Evolutionary conservation across 2,329 filamentous ascomycete species (phyloP).

Genomic region (Lecanosticta acicola): DNA sequence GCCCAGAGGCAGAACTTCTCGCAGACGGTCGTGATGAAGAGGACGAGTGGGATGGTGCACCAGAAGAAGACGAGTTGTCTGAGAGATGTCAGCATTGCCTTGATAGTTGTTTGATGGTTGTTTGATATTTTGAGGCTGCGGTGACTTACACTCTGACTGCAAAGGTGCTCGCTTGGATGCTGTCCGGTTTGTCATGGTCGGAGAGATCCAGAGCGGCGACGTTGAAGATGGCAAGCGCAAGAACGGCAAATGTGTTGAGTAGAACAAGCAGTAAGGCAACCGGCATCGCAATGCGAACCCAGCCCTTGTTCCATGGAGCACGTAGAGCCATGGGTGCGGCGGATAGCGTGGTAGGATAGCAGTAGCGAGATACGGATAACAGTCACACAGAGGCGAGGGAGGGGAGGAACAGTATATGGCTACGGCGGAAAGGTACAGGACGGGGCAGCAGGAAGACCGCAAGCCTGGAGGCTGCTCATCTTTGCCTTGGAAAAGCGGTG

Average conservation of each 20-base stretch:
- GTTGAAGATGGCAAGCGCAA: slow-evolving; percentile 12
- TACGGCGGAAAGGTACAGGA: too few species aligned
- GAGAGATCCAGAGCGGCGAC: slow-evolving; percentile 11
- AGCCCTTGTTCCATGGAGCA: slow-evolving; percentile 19
- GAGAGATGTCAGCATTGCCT: neutral
- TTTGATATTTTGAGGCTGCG: neutral
- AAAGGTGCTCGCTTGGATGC: neutral
- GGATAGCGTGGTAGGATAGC: neutral
- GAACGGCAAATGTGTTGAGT: slow-evolving; percentile 12
- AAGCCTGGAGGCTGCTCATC: too few species aligned
- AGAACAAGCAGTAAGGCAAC: slow-evolving; percentile 10
- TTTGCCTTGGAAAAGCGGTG: too few species aligned
- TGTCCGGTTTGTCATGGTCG: slow-evolving; percentile 3
- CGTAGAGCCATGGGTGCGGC: slow-evolving; percentile 13
- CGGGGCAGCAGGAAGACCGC: too few species aligned
- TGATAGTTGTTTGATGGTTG: neutral
- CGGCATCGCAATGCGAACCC: slow-evolving; percentile 14
- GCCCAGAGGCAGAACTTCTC: slow-evolving; percentile 11
- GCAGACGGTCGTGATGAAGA: slow-evolving; percentile 5
- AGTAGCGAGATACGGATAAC: neutral
- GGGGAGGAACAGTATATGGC: neutral
- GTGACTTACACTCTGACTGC: slow-evolving; percentile 13
- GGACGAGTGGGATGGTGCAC: slow-evolving; percentile 13
- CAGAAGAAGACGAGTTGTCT: slow-evolving; percentile 16
- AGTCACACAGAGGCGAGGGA: neutral